These are phyloP conservation scores for Camptophora hylomeconis DNA, from an alignment of 2,329 filamentous ascomycete species.

Conservation along the genomic window DNA sequence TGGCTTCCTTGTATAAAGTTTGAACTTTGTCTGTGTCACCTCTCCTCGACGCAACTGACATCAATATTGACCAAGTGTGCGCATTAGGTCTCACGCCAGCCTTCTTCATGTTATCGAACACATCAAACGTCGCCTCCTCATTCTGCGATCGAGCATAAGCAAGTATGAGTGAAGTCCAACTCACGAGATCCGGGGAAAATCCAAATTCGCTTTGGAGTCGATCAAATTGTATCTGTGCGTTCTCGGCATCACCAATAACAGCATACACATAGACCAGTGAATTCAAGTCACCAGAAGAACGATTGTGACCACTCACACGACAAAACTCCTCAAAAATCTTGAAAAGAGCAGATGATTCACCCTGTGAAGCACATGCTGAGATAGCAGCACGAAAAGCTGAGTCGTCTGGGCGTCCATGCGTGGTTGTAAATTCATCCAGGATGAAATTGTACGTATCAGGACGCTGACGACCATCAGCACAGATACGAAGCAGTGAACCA, in stretches of 20 bases:
- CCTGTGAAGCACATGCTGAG: slow-evolving; percentile 31
- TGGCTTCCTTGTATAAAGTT: slow-evolving; percentile 51
- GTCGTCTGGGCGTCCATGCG: slow-evolving; percentile 21
- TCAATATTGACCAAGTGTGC: slow-evolving; percentile 58
- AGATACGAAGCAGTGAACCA: slow-evolving; percentile 5
- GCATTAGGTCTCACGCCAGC: slow-evolving; percentile 40
- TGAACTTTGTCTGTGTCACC: slow-evolving; percentile 62
- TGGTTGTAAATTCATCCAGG: slow-evolving; percentile 26
- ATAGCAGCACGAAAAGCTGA: slow-evolving; percentile 26
- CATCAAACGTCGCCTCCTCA: slow-evolving; percentile 49
- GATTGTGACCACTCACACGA: too few relatives aligned
- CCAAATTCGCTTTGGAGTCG: slow-evolving; percentile 45
- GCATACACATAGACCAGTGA: slow-evolving; percentile 61
- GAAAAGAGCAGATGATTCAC: slow-evolving; percentile 32
- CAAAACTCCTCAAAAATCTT: slow-evolving; percentile 31
- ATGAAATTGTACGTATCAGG: slow-evolving; percentile 22
- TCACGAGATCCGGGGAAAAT: slow-evolving; percentile 42
- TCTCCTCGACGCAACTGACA: slow-evolving; percentile 55
- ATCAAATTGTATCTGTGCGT: slow-evolving; percentile 49
- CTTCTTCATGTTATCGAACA: slow-evolving; percentile 49
- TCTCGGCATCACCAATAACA: slow-evolving; percentile 48
- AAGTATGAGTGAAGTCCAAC: slow-evolving; percentile 68
- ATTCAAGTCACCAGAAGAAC: too few relatives aligned
- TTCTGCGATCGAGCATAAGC: slow-evolving; percentile 55
- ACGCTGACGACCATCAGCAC: slow-evolving; percentile 2